Evolutionary conservation across 108 stramenopile genomes (phyloP).

Genomic region (Nannochloropsis salina): DNA sequence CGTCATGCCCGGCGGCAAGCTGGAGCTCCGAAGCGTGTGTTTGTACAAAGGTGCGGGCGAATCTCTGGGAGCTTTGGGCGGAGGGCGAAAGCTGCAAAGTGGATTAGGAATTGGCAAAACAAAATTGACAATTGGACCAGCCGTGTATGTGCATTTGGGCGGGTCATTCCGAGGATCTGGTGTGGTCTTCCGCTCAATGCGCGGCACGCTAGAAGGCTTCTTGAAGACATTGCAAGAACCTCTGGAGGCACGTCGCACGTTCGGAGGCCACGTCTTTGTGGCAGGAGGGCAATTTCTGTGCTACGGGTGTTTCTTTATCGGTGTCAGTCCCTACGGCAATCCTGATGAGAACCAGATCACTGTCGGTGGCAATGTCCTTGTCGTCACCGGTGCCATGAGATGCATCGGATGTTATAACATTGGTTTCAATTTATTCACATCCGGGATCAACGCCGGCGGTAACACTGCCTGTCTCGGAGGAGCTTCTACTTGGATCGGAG

Average conservation of each 20-base stretch:
- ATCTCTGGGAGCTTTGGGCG: neutral
- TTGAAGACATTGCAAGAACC: neutral
- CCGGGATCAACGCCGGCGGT: neutral
- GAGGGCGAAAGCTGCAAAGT: too few relatives aligned
- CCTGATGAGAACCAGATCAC: neutral
- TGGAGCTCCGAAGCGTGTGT: neutral
- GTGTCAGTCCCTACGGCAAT: neutral
- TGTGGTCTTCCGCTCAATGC: neutral
- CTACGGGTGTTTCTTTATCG: neutral
- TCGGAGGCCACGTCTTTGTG: neutral
- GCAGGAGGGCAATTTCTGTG: neutral
- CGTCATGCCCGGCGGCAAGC: neutral
- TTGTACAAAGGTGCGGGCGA: neutral
- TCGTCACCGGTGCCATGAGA: neutral
- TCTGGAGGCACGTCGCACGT: neutral
- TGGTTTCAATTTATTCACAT: neutral
- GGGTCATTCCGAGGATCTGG: neutral
- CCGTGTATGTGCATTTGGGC: neutral
- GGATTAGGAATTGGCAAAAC: neutral
- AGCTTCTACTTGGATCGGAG: neutral
- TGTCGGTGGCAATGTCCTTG: neutral
- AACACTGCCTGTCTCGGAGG: neutral
- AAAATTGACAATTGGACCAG: neutral
- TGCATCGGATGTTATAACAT: neutral
- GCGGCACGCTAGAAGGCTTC: neutral